phyloP scores from a whole-genome alignment of 176 grass and related monocot genomes.

The Urochloa ruziziensis region DNA sequence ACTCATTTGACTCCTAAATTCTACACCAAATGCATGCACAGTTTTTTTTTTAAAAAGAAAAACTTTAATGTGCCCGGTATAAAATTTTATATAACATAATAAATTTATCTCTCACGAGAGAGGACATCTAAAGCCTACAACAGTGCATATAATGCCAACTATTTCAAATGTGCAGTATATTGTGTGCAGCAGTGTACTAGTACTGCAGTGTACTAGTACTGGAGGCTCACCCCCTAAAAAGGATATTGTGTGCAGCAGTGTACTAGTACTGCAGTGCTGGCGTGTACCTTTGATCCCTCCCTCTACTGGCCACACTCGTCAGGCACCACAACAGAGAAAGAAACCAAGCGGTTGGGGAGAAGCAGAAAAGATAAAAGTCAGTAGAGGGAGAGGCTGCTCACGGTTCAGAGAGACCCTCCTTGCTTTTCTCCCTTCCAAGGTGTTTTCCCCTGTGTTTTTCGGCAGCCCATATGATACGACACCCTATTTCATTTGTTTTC shows the following conservation, averaged over 20 bases:
- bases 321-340: constrained; percentile 12
- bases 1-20: not conserved
- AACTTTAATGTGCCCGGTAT: too few relatives aligned
- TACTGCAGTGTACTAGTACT: constrained; percentile 7
- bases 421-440: constrained; percentile 39
- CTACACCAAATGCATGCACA: not conserved
- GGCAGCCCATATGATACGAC: constrained; percentile 22
- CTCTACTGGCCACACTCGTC: not conserved
- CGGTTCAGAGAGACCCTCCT: constrained; percentile 26
- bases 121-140: not conserved
- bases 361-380: constrained; percentile 35
- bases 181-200: constrained; percentile 21
- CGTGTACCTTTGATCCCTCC: not conserved
- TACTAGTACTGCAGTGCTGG: not conserved
- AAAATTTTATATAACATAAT: not conserved
- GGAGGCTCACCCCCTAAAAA: not conserved
- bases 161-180: not conserved
- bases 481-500: constrained; percentile 45
- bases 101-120: not conserved
- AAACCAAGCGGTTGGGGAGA: not conserved
- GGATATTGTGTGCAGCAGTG: constrained; percentile 25
- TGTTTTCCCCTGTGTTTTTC: constrained; percentile 25
- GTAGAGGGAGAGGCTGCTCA: constrained; percentile 15
- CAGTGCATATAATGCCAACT: not conserved
- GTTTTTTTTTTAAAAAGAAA: not conserved